Base-by-base conservation (phyloP, 192 early-diverging fungal genomes). In the Linnemannia exigua region DNA sequence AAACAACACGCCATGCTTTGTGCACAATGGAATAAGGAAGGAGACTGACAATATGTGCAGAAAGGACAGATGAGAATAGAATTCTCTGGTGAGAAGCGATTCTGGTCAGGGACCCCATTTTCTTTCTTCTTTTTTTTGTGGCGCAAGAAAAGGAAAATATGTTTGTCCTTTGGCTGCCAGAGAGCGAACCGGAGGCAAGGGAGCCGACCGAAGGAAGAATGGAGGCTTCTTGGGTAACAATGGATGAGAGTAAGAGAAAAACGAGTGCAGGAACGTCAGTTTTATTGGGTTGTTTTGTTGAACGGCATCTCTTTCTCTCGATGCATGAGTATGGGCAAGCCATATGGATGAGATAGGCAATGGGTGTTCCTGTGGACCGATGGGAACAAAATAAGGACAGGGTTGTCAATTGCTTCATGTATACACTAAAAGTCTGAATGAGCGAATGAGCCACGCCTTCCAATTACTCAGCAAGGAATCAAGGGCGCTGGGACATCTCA, bases 401-500 rank as follows among this genome's bases (percentile, higher is more conserved):
- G 58, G 58, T n/a, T 25, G 58, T 25, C 58, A 63, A 63, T 63
- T 63, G 58, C 58, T 63, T 25, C 5, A 44, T 44, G 41, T n/a
- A n/a, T n/a, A n/a, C 58, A 63, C 25, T n/a, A 31, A 31, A 54
- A 14, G 11, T 16, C 58, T 63, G 58, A 31, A 63, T 63, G 58
- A 63, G 58, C 58, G 58, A 31, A 63, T 63, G 58, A 63, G 58
- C 58, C 58, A 63, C 28, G 12, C 12, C 15, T 7, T 12, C 31
- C 58, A 52, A 63, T 63, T 63, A 63, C 28, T 63, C 58, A 63
- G 58, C 58, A 63, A 12, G 41, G 41, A 44, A 12, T 31, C 58
- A 63, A 63, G 25, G 58, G 58, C 58, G 58, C 58, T 63, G 58
- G 58, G 58, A 63, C 58, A 63, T 63, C 58, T 63, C 58, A 63